phyloP scores from a whole-genome alignment of 1,284 basidiomycete genomes.

The Fomitiporia mediterranea region DNA sequence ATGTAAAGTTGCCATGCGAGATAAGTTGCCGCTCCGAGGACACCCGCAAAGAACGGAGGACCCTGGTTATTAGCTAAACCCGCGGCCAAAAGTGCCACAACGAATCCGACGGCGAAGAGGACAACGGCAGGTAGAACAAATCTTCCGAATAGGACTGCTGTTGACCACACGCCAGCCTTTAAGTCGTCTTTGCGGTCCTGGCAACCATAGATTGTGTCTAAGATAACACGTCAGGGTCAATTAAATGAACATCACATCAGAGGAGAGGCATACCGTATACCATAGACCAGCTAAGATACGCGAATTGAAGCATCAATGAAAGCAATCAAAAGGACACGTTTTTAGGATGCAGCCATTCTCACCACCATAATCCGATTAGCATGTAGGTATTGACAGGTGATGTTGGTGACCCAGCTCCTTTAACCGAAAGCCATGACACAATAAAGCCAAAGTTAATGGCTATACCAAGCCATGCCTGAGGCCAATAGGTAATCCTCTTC shows the following conservation, averaged over 20 bases:
- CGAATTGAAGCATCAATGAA: not conserved
- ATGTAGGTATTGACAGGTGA: slow-evolving; percentile 22
- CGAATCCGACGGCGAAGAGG: slow-evolving; percentile 33
- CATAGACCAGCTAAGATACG: slow-evolving; percentile 13
- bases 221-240: slow-evolving; percentile 31
- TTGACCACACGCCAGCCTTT: slow-evolving; percentile 41
- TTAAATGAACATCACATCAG: not conserved
- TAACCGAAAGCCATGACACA: not conserved
- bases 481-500: slow-evolving; percentile 66
- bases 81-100: slow-evolving; percentile 31
- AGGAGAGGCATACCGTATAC: slow-evolving; percentile 5
- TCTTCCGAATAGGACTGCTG: slow-evolving; percentile 39
- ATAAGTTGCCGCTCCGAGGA: slow-evolving; percentile 35
- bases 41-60: slow-evolving; percentile 34
- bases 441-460: slow-evolving; percentile 18
- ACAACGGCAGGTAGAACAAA: slow-evolving; percentile 34
- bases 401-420: not conserved
- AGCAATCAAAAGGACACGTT: not conserved
- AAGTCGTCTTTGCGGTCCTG: slow-evolving; percentile 44
- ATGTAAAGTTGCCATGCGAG: slow-evolving; percentile 35
- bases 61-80: slow-evolving; percentile 29
- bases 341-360: too few relatives aligned
- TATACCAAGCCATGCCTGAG: slow-evolving; percentile 44
- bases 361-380: slow-evolving; percentile 35
- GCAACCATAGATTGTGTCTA: slow-evolving; percentile 47